Percentiles rank a stretch among this genome's conserved stretches.
Conservation (phyloP, 2,329 filamentous ascomycete species). For the Paracorniculantispora psalliotae region DNA sequence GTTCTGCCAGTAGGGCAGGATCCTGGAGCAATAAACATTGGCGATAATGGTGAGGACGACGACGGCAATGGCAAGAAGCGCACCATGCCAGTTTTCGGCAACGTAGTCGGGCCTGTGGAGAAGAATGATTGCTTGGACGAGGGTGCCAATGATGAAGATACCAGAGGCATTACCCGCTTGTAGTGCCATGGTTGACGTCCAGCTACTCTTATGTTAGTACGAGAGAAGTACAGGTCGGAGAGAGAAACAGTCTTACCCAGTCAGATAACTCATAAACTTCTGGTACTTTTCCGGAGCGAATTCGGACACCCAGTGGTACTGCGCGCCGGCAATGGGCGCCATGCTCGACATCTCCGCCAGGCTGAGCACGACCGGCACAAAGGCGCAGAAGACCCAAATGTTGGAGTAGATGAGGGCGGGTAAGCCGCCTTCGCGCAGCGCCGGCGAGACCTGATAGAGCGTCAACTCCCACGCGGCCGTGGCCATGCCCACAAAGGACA, state of each 20-base stretch:
- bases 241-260: neutral
- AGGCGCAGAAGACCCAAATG: constrained; percentile 8
- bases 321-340: constrained; percentile 10
- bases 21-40: constrained; percentile 12
- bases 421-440: constrained; percentile 9
- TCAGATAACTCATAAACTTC: constrained; percentile 13
- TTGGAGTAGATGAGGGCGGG: constrained; percentile 9
- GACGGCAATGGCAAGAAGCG: constrained; percentile 13
- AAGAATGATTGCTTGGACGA: constrained; percentile 15
- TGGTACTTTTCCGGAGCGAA: constrained; percentile 14
- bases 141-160: constrained; percentile 14
- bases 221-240: neutral
- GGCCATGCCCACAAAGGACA: constrained; percentile 12
- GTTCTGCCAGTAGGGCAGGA: constrained; percentile 16
- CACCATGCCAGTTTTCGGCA: constrained; percentile 14
- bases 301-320: constrained; percentile 13
- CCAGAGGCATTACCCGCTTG: constrained; percentile 16
- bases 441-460: constrained; percentile 10
- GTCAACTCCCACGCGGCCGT: constrained; percentile 11
- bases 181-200: constrained; percentile 16
- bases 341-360: constrained; percentile 13
- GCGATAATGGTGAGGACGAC: constrained; percentile 6
- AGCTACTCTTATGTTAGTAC: constrained; percentile 8
- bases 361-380: constrained; percentile 11
- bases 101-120: constrained; percentile 12